phyloP scores from a whole-genome alignment of 208 protist species.

The Trypanosoma rangeli region DNA sequence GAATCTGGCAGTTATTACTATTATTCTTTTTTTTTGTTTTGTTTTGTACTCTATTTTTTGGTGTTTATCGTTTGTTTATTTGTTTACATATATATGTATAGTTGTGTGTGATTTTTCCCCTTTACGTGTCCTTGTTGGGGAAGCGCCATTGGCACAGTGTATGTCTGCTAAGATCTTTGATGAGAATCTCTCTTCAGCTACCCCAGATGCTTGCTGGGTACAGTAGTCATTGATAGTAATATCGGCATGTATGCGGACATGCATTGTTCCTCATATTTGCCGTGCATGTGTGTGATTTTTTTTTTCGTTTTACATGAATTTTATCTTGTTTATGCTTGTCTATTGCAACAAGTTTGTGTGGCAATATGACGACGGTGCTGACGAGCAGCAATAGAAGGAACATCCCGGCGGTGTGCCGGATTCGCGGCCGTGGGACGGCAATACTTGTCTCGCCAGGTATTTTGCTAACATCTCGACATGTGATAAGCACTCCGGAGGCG shows the following conservation, averaged over 20 bases:
- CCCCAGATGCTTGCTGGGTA: neutral
- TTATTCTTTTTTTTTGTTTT: neutral
- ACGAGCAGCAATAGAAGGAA: slow-evolving; percentile 75
- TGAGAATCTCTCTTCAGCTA: neutral
- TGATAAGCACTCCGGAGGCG: slow-evolving; percentile 28
- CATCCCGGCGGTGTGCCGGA: slow-evolving; percentile 87
- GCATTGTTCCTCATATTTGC: neutral
- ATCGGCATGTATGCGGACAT: neutral
- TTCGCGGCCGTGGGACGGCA: slow-evolving; percentile 64
- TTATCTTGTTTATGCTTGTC: neutral
- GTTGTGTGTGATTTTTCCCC: neutral
- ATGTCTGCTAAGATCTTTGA: too few relatives aligned
- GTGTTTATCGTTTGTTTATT: neutral
- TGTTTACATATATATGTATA: neutral
- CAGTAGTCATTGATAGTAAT: too few relatives aligned
- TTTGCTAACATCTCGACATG: slow-evolving; percentile 63
- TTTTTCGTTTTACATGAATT: neutral
- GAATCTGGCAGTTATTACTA: neutral
- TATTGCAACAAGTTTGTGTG: slow-evolving; percentile 4
- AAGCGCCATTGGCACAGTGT: too few relatives aligned
- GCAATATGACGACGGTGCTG: slow-evolving; percentile 44
- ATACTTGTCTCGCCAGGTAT: slow-evolving; percentile 68
- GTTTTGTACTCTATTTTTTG: neutral
- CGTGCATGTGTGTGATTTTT: neutral
- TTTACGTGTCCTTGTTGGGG: too few relatives aligned